These are phyloP conservation scores for Telopea speciosissima DNA, from an alignment of 177 flowering plant species.

Conservation along the genomic window DNA sequence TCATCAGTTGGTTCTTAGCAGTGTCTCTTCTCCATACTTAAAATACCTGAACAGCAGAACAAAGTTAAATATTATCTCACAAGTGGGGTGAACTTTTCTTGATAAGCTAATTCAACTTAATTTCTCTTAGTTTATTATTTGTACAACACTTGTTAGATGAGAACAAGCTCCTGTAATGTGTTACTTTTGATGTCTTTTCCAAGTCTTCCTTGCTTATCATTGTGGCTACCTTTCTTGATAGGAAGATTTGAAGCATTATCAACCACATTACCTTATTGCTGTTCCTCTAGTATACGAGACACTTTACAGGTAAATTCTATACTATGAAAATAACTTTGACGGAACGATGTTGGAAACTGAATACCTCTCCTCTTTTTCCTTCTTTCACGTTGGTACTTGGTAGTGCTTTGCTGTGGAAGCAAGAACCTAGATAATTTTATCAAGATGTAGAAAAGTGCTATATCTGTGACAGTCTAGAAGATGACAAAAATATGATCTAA, in stretches of 20 bases:
- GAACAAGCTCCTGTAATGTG: not conserved
- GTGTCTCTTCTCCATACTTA: not conserved
- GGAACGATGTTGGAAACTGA: not conserved
- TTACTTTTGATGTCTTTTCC: not conserved
- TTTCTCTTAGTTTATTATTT: not conserved
- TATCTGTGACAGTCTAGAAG: not conserved
- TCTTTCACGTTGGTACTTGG: too few species aligned
- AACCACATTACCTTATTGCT: conserved; percentile 76
- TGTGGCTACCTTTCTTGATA: conserved; percentile 22
- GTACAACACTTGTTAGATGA: not conserved
- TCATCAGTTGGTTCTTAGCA: not conserved
- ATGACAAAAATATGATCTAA: not conserved
- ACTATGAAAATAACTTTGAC: not conserved
- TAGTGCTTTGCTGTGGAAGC: not conserved
- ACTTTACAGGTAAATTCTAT: conserved; percentile 65
- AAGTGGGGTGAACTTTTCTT: conserved; percentile 1
- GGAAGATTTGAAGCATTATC: conserved; percentile 77
- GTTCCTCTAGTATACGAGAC: conserved; percentile 93
- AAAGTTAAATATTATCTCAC: not conserved
- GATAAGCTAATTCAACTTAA: conserved; percentile 2
- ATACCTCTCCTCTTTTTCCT: not conserved
- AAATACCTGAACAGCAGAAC: not conserved
- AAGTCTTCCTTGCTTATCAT: conserved; percentile 3
- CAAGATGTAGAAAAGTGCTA: not conserved
- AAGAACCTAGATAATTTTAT: not conserved